Conservation (phyloP, 2,329 filamentous ascomycete genomes). For the Penicillium crustosum region DNA sequence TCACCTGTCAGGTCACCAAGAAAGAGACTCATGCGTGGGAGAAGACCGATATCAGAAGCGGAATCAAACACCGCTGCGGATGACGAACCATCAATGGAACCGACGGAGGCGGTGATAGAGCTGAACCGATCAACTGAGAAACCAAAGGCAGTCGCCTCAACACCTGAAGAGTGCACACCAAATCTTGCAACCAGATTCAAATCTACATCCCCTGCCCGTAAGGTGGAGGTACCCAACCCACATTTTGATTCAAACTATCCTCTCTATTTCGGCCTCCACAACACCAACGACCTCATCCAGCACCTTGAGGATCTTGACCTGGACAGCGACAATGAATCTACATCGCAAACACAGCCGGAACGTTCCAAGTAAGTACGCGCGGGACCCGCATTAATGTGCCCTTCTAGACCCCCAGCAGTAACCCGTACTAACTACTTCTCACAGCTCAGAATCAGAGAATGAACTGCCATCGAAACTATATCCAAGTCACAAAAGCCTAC, state of each 20-base stretch:
- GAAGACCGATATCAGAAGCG: slow-evolving; percentile 25
- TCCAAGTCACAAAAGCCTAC: not conserved
- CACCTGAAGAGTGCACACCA: not conserved
- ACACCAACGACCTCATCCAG: slow-evolving; percentile 19
- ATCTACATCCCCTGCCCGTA: not conserved
- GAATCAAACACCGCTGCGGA: slow-evolving; percentile 13
- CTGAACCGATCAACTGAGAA: not conserved
- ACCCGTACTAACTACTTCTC: not conserved
- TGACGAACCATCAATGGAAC: not conserved
- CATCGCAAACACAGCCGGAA: slow-evolving; percentile 19
- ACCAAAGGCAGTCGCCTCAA: not conserved
- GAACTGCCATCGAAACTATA: not conserved
- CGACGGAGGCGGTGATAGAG: not conserved
- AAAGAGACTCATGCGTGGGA: slow-evolving; percentile 38
- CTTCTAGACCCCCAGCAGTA: not conserved
- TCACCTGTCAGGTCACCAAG: slow-evolving; percentile 24
- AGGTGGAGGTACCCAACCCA: not conserved
- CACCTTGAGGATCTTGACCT: slow-evolving; percentile 24
- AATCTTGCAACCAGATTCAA: not conserved
- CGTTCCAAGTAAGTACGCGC: slow-evolving; percentile 20
- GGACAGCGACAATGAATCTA: slow-evolving; percentile 23
- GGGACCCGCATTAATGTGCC: not conserved
- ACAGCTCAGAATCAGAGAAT: not conserved
- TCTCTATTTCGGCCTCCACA: not conserved
- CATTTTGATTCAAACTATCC: not conserved